Evolutionary conservation across 345 rosid genomes (phyloP), one percentile per base, ranked within the genome.

Genomic region (Euphorbia tirucalli): DNA sequence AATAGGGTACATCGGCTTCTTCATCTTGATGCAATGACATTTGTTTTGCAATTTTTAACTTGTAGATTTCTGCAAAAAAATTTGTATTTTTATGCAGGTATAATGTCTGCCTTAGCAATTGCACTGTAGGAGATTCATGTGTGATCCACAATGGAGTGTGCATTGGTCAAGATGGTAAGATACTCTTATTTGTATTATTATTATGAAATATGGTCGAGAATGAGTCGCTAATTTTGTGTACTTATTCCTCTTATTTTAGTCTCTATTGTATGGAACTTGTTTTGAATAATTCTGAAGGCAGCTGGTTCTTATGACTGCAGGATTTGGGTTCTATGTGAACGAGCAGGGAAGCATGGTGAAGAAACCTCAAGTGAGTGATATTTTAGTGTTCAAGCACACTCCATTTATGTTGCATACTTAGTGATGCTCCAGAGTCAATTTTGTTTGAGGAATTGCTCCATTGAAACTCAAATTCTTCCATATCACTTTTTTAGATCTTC

Each of bases 111-210:
- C 85, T 92, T 16, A 76, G 82, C 68, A 90, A 93, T 70, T 88
- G 97, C 78, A 71, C 50, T 58, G 66, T 93, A 46, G 96, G 97
- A 13, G 86, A 87, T 74, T 87, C 81, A 9, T 89, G 97, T 82
- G 77, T 79, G 25, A 75, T 91, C 44, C 91, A 91, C 78, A 83
- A 80, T 81, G 98, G 98, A 57, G 94, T 74, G 18, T 86, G 94
- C 83, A 78, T 93, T 16, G 98, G 98, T 81, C 96, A 93, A 82
- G 96, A 93, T 84, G 97, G 97, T 92, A 74, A 75, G 83, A 25
- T 49, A 4, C 68, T 30, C 31, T 61, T 63, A 58, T 56, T 52
- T 21, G 27, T 55, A 7, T 52, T 52, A 21, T 52, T 19, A 19
- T 55, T 55, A 13, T 55, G 59, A 55, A 46, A 35, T 35, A 3